Conservation (phyloP, 306 rosid species). For the Elaeagnus macrophylla region DNA sequence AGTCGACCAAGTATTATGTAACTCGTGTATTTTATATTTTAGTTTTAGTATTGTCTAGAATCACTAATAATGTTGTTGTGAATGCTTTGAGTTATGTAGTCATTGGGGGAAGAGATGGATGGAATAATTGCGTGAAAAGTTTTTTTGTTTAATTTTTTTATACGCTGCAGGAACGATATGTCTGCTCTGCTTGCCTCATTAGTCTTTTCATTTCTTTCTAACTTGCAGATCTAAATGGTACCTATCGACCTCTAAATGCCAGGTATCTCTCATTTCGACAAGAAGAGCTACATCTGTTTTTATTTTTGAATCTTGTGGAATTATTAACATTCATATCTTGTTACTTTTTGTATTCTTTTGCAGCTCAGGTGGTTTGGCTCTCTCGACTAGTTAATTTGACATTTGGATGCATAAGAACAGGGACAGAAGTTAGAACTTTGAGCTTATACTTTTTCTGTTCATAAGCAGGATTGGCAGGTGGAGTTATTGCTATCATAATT, state of each 20-base stretch:
- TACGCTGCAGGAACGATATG: background rate
- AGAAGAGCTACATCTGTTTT: slow-evolving; percentile 16
- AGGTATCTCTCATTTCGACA: slow-evolving; percentile 35
- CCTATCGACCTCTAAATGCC: slow-evolving; percentile 31
- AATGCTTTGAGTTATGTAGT: too few species aligned
- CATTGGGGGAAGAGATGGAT: too few species aligned
- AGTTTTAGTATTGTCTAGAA: too few species aligned
- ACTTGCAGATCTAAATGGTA: slow-evolving; percentile 48
- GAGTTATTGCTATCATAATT: slow-evolving; percentile 62
- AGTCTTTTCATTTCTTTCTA: slow-evolving; percentile 10
- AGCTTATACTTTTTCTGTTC: slow-evolving; percentile 30
- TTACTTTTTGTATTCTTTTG: slow-evolving; percentile 26
- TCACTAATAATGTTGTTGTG: too few species aligned
- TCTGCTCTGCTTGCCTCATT: background rate
- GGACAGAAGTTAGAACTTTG: slow-evolving; percentile 16
- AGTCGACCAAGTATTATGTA: too few species aligned
- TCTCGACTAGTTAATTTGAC: slow-evolving; percentile 26
- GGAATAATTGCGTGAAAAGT: too few species aligned
- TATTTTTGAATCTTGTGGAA: slow-evolving; percentile 7
- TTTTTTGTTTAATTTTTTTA: background rate
- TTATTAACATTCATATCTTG: slow-evolving; percentile 9
- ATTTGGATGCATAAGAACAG: slow-evolving; percentile 20
- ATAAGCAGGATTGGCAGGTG: slow-evolving; percentile 59
- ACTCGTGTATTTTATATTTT: too few species aligned
- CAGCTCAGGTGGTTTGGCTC: slow-evolving; percentile 65